phyloP scores from a whole-genome alignment of 148 eudicot species.

The Drosera capensis region DNA sequence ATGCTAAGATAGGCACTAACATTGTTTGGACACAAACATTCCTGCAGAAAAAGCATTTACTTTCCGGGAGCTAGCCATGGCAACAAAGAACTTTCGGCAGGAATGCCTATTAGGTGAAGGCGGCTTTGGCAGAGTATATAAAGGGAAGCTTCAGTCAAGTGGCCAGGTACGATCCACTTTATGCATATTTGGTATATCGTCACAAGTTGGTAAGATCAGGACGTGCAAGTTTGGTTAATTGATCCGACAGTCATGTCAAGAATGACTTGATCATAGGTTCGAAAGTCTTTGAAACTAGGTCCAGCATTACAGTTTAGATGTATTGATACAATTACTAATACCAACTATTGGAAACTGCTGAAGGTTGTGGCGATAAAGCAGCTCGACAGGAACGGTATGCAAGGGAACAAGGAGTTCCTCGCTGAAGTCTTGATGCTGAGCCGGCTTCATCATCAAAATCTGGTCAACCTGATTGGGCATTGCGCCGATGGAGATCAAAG shows the following conservation, averaged over 20 bases:
- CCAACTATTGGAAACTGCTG: conserved; percentile 9
- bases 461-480: conserved; percentile 53
- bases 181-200: neutral
- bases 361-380: conserved; percentile 78
- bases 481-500: conserved; percentile 94
- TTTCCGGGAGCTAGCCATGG: conserved; percentile 64
- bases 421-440: conserved; percentile 43
- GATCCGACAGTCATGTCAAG: no score
- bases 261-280: no score
- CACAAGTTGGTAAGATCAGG: no score
- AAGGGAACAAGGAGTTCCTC: conserved; percentile 60
- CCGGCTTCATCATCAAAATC: conserved; percentile 49
- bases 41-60: conserved; percentile 24
- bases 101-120: conserved; percentile 76
- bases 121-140: conserved; percentile 53
- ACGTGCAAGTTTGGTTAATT: no score
- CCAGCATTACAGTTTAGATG: no score
- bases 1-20: conserved; percentile 6
- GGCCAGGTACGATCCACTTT: conserved; percentile 21
- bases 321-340: conserved; percentile 1
- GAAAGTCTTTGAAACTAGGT: no score
- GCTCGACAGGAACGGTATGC: conserved; percentile 63
- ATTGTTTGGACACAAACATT: neutral
- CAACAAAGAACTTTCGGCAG: conserved; percentile 68
- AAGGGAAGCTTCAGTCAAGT: conserved; percentile 41